Conservation (phyloP, 768 basidiomycete species). For the Chalciporus pseudorubinellus region DNA sequence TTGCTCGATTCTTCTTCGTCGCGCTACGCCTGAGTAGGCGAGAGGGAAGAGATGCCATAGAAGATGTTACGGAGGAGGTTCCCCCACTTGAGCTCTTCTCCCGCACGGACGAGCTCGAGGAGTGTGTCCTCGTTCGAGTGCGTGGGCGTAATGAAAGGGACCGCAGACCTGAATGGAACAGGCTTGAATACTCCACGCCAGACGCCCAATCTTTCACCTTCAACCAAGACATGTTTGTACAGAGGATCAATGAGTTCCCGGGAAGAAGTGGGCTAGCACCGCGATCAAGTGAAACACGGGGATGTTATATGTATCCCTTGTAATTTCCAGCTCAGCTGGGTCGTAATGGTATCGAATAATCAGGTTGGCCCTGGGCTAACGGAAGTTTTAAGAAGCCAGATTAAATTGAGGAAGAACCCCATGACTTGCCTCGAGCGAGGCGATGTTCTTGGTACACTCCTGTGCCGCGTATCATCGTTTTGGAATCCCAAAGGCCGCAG, state of each 20-base stretch:
- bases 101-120: slow-evolving; percentile 5
- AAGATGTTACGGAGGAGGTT: neutral
- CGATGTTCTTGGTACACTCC: slow-evolving; percentile 3
- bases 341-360: slow-evolving; percentile 4
- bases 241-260: neutral
- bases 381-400: neutral
- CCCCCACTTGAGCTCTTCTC: slow-evolving; percentile 1
- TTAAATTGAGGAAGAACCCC: slow-evolving; percentile 13
- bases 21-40: slow-evolving; percentile 5
- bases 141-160: slow-evolving; percentile 24
- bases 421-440: slow-evolving; percentile 1
- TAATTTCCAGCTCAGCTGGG: slow-evolving; percentile 18
- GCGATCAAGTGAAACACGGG: neutral
- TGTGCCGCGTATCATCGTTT: slow-evolving; percentile 5
- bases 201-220: slow-evolving; percentile 29
- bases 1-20: slow-evolving; percentile 2
- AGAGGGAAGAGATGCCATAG: slow-evolving; percentile 5
- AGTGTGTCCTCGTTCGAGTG: slow-evolving; percentile 5
- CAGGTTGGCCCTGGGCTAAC: neutral
- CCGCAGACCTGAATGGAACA: slow-evolving; percentile 38
- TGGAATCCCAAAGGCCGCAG: no score
- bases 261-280: neutral
- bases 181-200: slow-evolving; percentile 32
- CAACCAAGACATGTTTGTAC: slow-evolving; percentile 37
- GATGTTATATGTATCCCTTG: slow-evolving; percentile 28